Base-by-base conservation (phyloP, 169 alveolate genomes). In the Theileria sp. region DNA sequence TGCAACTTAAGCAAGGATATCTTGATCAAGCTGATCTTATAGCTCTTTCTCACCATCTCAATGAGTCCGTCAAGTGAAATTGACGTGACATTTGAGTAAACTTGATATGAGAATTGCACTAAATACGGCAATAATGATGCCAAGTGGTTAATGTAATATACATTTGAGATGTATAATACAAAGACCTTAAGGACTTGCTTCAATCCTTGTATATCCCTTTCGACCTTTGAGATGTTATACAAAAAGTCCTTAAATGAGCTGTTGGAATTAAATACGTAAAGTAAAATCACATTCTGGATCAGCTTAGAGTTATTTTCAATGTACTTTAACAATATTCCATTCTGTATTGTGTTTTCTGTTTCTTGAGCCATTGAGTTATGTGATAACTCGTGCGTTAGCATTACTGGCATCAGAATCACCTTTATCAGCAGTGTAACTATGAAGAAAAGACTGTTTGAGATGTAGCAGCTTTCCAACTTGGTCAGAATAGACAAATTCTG, bases 201-300 rank as follows among this genome's bases (percentile, higher is more conserved):
- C 4, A 56, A 44, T 19, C 71, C 86, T 32, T 83, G 75, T 64
- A 50, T 66, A 44, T 77, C 67, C 25, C 68, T 49, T 30, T 60
- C 44, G 0, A 62, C 9, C n/a, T 64, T 78, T 0, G 87, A 26
- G 19, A 83, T 61, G 25, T 54, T 61, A 51, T 60, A 28, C 32
- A 83, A 75, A 44, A 76, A 83, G 60, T 77, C 81, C 62, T 83
- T 83, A 60, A 83, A 77, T 28, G 58, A 12, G 34, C 60, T 80
- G 77, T 71, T 77, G 26, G 84, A 70, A 23, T 54, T 51, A 6
- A 77, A 17, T 58, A 83, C 23, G 74, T 77, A 83, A 34, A 66
- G 70, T 15, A 75, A 19, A 49, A 83, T 26, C 51, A 72, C 61
- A n/a, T 79, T 64, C 38, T 58, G 60, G 0, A 83, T 13, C 58